A percentile compares a stretch with the other conserved stretches of the same genome.
These are phyloP conservation scores for Arthrobotrys conoides DNA, from an alignment of 2,329 filamentous ascomycete genomes.

Conservation along the genomic window DNA sequence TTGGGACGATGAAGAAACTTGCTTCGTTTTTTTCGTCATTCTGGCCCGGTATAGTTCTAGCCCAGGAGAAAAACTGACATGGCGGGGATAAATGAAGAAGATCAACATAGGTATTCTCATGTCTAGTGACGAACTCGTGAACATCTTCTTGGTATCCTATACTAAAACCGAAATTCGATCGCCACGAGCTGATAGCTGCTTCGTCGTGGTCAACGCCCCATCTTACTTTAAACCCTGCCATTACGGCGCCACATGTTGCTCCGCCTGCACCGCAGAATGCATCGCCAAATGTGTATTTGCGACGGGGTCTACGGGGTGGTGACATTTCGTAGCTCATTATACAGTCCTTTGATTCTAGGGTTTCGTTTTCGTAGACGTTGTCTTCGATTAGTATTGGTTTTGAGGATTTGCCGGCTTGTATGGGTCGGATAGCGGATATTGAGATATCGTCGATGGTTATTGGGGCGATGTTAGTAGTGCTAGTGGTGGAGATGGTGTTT, in stretches of 20 bases:
- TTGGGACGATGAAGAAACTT: slow-evolving; percentile 69
- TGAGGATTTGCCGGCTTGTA: neutral
- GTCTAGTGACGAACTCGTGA: slow-evolving; percentile 70
- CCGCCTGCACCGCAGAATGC: slow-evolving; percentile 82
- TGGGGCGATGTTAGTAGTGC: neutral
- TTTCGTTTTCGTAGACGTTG: neutral
- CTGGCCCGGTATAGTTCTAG: slow-evolving; percentile 74
- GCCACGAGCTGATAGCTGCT: slow-evolving; percentile 74
- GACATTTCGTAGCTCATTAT: neutral
- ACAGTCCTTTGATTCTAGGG: slow-evolving; percentile 10
- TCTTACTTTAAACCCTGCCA: slow-evolving; percentile 73
- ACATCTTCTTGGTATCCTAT: slow-evolving; percentile 71
- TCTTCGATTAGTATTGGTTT: slow-evolving; percentile 29
- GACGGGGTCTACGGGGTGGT: neutral
- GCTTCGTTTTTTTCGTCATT: slow-evolving; percentile 79
- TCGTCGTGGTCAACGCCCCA: slow-evolving; percentile 77
- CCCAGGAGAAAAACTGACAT: slow-evolving; percentile 81
- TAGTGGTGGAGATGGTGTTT: too few relatives aligned
- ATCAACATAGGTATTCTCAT: slow-evolving; percentile 70
- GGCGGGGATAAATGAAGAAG: slow-evolving; percentile 82
- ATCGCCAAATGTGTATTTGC: slow-evolving; percentile 78
- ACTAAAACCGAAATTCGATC: slow-evolving; percentile 72
- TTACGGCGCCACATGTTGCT: slow-evolving; percentile 75
- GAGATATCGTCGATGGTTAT: neutral
- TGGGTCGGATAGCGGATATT: neutral